Evolutionary conservation across 805 yeast species (phyloP).

Genomic region (Metschnikowia corniflorae): DNA sequence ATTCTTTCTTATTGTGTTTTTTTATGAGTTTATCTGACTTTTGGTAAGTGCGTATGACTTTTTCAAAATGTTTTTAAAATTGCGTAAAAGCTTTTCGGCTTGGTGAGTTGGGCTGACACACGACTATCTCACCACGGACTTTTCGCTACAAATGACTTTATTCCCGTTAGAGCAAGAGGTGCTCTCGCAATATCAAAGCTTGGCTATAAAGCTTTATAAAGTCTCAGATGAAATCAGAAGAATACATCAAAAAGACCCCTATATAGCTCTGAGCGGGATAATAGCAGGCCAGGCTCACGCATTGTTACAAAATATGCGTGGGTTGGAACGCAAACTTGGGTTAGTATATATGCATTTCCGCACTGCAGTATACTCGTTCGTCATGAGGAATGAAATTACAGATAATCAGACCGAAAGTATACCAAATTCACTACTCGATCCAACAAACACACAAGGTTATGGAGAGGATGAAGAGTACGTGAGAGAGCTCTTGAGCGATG

Average conservation of each 20-base stretch:
- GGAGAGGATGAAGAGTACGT: too few species aligned
- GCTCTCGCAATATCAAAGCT: conserved; percentile 35
- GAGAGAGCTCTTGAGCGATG: too few species aligned
- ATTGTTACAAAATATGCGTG: conserved; percentile 48
- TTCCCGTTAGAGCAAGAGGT: conserved; percentile 32
- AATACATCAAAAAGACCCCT: conserved; percentile 17
- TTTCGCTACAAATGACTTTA: conserved; percentile 14
- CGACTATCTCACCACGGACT: conserved; percentile 10
- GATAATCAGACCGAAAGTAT: too few species aligned
- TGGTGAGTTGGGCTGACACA: too few species aligned
- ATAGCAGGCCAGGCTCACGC: conserved; percentile 24
- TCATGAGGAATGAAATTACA: conserved; percentile 38
- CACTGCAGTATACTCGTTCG: conserved; percentile 66
- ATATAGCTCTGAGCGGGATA: background rate
- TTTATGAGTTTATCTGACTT: too few species aligned
- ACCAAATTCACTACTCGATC: too few species aligned
- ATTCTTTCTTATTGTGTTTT: too few species aligned
- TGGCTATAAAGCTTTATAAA: conserved; percentile 31
- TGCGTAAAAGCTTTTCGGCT: too few species aligned
- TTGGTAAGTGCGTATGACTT: too few species aligned
- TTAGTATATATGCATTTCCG: conserved; percentile 63
- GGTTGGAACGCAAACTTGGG: conserved; percentile 59
- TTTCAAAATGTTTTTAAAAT: too few species aligned
- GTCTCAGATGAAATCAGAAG: conserved; percentile 32
- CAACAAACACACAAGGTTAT: too few species aligned